Evolutionary conservation across 768 basidiomycete species (phyloP).

Genomic region (Termitomyces sp.): DNA sequence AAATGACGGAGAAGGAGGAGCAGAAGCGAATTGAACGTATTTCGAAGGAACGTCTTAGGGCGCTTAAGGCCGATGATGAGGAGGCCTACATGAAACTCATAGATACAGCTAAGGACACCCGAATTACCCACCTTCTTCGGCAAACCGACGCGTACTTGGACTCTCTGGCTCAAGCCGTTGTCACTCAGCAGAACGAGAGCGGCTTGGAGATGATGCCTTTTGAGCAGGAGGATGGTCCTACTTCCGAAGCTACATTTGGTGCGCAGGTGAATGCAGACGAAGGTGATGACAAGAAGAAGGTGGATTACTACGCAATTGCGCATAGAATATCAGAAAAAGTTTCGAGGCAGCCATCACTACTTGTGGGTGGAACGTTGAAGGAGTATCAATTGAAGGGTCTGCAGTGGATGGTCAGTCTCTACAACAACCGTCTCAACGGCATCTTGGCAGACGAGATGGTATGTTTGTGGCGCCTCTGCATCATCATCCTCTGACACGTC

Average conservation of each 20-base stretch:
- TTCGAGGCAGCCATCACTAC: conserved; percentile 61
- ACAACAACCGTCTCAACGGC: conserved; percentile 93
- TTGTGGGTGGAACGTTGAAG: conserved; percentile 86
- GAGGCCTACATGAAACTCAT: conserved; percentile 99
- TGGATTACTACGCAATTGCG: conserved; percentile 96
- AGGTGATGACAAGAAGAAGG: conserved; percentile 58
- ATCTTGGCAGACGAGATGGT: conserved; percentile 96
- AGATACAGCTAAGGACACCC: conserved; percentile 97
- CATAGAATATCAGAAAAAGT: conserved; percentile 89
- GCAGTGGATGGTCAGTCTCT: conserved; percentile 98
- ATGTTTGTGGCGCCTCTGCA: conserved; percentile 12
- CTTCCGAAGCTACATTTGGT: conserved; percentile 88
- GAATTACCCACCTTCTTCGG: conserved; percentile 91
- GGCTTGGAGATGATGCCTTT: conserved; percentile 38
- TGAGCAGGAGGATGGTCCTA: conserved; percentile 66
- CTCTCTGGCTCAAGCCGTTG: conserved; percentile 89
- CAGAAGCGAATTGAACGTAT: conserved; percentile 95
- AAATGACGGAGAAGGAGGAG: conserved; percentile 93
- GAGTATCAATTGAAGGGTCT: conserved; percentile 93
- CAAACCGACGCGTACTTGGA: conserved; percentile 96
- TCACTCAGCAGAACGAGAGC: conserved; percentile 82
- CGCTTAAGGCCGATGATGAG: conserved; percentile 96
- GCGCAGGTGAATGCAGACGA: conserved; percentile 69
- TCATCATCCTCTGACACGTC: conserved; percentile 8
- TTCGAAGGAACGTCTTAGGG: conserved; percentile 96